Conservation (phyloP, 768 basidiomycete genomes). For the Pleurotus tuber-regium region DNA sequence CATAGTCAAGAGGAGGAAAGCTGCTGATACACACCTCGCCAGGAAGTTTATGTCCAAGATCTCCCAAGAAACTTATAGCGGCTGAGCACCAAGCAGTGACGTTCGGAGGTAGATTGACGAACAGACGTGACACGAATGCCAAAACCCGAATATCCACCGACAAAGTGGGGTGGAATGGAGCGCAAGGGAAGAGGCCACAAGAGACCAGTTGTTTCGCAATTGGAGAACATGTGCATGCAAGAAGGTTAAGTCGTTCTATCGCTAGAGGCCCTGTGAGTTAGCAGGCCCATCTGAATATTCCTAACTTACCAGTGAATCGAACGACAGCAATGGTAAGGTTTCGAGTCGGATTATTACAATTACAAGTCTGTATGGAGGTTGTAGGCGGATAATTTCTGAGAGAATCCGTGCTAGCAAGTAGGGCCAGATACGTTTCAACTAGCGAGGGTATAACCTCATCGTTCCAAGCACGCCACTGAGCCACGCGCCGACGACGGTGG, state of each 20-base stretch:
- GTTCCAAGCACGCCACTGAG: not conserved
- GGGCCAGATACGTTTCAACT: not conserved
- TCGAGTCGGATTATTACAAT: not conserved
- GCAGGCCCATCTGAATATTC: not conserved
- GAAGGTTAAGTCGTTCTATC: not conserved
- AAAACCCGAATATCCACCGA: constrained; percentile 29
- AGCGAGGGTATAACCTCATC: not conserved
- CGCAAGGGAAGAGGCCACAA: constrained; percentile 24
- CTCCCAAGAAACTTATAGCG: constrained; percentile 20
- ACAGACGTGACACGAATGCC: constrained; percentile 24
- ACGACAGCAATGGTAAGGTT: not conserved
- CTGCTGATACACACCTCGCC: constrained; percentile 14
- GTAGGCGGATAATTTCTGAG: not conserved
- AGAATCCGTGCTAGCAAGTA: constrained; percentile 1
- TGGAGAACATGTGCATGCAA: constrained; percentile 13
- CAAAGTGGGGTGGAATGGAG: constrained; percentile 26
- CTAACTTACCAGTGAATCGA: constrained; percentile 9
- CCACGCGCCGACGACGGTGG: not conserved
- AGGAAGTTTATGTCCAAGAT: constrained; percentile 19
- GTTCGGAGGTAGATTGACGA: constrained; percentile 24
- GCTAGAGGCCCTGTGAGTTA: not conserved
- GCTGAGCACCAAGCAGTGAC: constrained; percentile 25
- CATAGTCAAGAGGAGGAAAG: no score
- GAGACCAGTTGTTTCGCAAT: constrained; percentile 22
- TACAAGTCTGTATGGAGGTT: not conserved